Evolutionary conservation across 2,329 filamentous ascomycete genomes (phyloP), one percentile per base, ranked within the genome.

Genomic region (Xylaria sp.): DNA sequence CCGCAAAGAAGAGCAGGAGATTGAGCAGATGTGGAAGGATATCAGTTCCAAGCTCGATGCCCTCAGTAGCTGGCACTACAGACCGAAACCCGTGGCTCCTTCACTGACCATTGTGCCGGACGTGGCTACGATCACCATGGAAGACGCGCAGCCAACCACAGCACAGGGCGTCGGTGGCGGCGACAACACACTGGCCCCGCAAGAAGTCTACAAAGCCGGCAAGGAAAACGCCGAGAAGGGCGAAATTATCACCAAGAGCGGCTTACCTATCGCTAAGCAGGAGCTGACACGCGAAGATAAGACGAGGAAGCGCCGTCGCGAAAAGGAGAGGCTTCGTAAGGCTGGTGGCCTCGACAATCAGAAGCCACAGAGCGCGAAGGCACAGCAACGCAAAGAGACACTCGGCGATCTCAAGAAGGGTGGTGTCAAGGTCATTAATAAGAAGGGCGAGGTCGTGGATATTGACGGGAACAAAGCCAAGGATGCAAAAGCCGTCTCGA

Each of bases 31-130:
- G 75, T 99, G 96, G 94, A 91, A 89, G 73, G 91, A 92, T 41
- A 86, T 97, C 61, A 90, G 87, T 76, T 87, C 87, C 53, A 92
- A 93, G 70, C 89, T 99, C 63, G 96, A 99, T 80, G 89, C 93
- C 30, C 89, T 99, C 70, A 94, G 90, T 80, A 97, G 92, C 78
- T 97, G 93, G 90, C 92, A 97, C 82, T 97, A 97, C 87, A 94
- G 93, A 80, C 96, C 96, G 62, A 97, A 94, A 82, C 90, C 93
- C 12, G 87, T 91, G 1, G 91, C 91, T 60, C 89, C 93, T n/a
- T 88, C 89, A 53, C 88, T 99, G 70, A 94, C 93, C 50, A 92
- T 97, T 63, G 91, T 97, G 39, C 87, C 93, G 30, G 95, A 98
- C 80, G 93, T 96, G 4, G 93, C 94, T n/a, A 93, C 93, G 3